A percentile compares a stretch with the other conserved stretches of the same genome.
These are phyloP conservation scores for Fistulinella prunicolor DNA, from an alignment of 768 basidiomycete species.

Conservation along the genomic window DNA sequence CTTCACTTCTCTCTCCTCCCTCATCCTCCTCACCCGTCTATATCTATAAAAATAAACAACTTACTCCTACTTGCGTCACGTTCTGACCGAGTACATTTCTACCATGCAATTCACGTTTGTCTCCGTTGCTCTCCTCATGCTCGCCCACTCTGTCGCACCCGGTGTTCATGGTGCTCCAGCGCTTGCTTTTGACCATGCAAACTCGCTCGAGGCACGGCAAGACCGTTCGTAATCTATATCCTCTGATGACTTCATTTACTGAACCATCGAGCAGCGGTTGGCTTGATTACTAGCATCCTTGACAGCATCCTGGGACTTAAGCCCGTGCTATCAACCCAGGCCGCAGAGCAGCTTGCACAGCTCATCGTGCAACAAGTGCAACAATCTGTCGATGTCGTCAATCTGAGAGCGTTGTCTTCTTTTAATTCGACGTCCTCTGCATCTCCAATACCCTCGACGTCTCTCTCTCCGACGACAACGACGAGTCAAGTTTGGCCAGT, in stretches of 20 bases:
- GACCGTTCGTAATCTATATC: slow-evolving; percentile 1
- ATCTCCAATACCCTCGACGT: background rate
- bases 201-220: slow-evolving; percentile 9
- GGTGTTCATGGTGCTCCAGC: slow-evolving; percentile 18
- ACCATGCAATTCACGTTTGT: slow-evolving; percentile 24
- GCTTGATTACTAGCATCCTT: background rate
- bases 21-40: slow-evolving; percentile 9
- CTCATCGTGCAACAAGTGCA: background rate
- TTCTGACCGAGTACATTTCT: slow-evolving; percentile 21
- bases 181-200: background rate
- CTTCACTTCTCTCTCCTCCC: slow-evolving; percentile 1
- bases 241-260: background rate
- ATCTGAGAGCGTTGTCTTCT: slow-evolving; percentile 5
- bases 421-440: background rate
- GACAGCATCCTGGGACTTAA: background rate
- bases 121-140: slow-evolving; percentile 18
- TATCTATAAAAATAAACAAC: slow-evolving; percentile 12
- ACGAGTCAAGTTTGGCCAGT: background rate
- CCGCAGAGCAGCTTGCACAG: background rate
- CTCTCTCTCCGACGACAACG: background rate
- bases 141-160: slow-evolving; percentile 14
- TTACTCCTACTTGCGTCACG: slow-evolving; percentile 19
- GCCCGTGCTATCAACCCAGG: background rate
- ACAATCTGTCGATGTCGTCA: too few species aligned
- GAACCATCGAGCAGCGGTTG: slow-evolving; percentile 1